Evolutionary conservation across 2,329 filamentous ascomycete genomes (phyloP), one percentile per base, ranked within the genome.

Genomic region (Arachnopeziza araneosa): DNA sequence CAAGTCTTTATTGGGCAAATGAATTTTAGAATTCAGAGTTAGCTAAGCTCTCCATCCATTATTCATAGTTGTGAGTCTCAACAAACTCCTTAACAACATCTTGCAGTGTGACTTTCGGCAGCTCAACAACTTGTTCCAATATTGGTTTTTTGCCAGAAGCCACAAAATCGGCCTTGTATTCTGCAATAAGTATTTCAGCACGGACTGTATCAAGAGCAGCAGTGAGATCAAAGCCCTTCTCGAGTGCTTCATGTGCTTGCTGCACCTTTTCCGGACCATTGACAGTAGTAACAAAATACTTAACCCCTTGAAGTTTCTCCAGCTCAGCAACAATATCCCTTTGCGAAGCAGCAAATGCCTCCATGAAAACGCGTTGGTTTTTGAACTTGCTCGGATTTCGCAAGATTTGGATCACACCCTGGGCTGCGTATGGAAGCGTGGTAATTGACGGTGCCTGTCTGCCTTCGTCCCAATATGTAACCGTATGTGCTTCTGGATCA

Each of bases 81-180:
- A 58, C 51, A 54, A 44, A 44, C 36, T 44, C 36, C 17, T 12
- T 44, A 6, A 44, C 36, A 44, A 44, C 12, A 44, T 57, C 56
- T 21, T 49, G 21, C 24, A 57, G 52, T 1, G 50, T 53, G 21
- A 57, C 12, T 48, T 52, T 48, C n/a, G 56, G 56, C 50, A 52
- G 24, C 26, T 52, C 49, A 50, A 57, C 50, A 12, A 48, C 21
- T 4, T 32, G 8, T 26, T 57, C 56, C 49, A 57, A 50, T 7
- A 57, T 57, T 8, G 56, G 56, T n/a, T 53, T n/a, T 50, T 57
- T 52, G 24, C 50, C 56, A 44, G 49, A 52, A 21, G 21, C 50
- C 30, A 57, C 56, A 23, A 57, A 52, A 23, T 57, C 30, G 24
- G 56, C 56, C 26, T 44, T 57, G n/a, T 52, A 57, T 26, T 57